Evolutionary conservation across 2,329 filamentous ascomycete genomes (phyloP).

Genomic region (Helotiales sp.): DNA sequence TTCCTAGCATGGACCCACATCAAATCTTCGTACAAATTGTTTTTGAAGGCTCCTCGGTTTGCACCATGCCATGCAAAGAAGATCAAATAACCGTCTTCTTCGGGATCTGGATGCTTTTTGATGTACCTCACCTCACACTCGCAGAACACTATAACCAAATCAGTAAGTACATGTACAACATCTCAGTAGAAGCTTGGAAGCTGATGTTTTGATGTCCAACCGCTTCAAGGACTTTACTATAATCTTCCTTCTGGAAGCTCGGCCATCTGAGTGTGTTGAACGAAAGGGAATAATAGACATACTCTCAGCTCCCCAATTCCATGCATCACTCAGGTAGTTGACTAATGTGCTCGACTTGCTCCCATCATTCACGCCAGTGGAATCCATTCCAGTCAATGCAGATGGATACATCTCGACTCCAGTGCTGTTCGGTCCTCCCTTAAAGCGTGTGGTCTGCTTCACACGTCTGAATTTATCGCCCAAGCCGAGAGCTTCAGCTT

Average conservation of each 20-base stretch:
- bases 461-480: conserved; percentile 54
- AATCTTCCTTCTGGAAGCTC: too few relatives aligned
- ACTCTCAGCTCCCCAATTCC: conserved; percentile 72
- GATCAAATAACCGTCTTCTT: conserved; percentile 57
- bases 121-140: conserved; percentile 66
- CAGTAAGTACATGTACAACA: too few relatives aligned
- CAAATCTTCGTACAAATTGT: conserved; percentile 56
- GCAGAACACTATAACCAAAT: too few relatives aligned
- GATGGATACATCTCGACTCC: conserved; percentile 64
- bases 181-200: too few relatives aligned
- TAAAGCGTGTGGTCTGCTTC: conserved; percentile 63
- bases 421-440: conserved; percentile 59
- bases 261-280: too few relatives aligned
- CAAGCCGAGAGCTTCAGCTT: conserved; percentile 53
- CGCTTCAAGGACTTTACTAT: too few relatives aligned
- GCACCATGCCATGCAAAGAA: conserved; percentile 65
- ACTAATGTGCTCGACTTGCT: conserved; percentile 66
- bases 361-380: conserved; percentile 65
- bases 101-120: conserved; percentile 47
- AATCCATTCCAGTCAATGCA: conserved; percentile 60
- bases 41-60: conserved; percentile 54
- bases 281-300: too few relatives aligned
- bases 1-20: conserved; percentile 68
- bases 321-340: conserved; percentile 68
- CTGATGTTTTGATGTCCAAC: too few relatives aligned